Evolutionary conservation across 140 eudicot species (phyloP).

Genomic region (Senecio squalidus): DNA sequence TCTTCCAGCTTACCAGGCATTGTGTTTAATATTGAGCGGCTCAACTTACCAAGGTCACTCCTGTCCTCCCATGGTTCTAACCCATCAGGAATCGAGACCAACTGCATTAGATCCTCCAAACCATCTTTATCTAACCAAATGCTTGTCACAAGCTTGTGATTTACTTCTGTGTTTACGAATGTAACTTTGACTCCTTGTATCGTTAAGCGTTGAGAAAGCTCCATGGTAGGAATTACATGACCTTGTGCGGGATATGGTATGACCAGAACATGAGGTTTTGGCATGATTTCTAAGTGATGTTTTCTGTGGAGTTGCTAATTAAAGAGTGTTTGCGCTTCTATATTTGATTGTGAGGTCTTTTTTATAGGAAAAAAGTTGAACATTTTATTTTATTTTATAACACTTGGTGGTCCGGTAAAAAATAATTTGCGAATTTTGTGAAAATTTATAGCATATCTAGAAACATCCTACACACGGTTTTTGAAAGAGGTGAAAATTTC

Average conservation of each 20-base stretch:
- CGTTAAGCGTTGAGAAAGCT: constrained; percentile 16
- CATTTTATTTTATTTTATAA: neutral
- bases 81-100: constrained; percentile 47
- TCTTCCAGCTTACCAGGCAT: constrained; percentile 45
- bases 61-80: constrained; percentile 54
- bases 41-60: constrained; percentile 29
- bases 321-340: neutral
- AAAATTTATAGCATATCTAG: no score
- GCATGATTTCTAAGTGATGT: neutral
- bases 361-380: neutral
- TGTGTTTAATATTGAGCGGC: constrained; percentile 9
- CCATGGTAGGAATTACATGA: constrained; percentile 26
- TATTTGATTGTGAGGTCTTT: neutral
- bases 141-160: constrained; percentile 9
- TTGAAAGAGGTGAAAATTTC: no score
- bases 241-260: constrained; percentile 28
- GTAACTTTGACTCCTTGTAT: constrained; percentile 20
- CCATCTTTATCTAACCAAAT: constrained; percentile 9
- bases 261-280: constrained; percentile 9
- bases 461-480: no score
- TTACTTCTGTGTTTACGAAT: constrained; percentile 20
- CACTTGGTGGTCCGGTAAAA: no score
- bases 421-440: no score
- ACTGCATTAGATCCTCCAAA: neutral
- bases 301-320: neutral